Percentiles rank a stretch among this genome's conserved stretches.
These are phyloP conservation scores for Citrus inodora DNA, from an alignment of 345 rosid species.

Conservation along the genomic window DNA sequence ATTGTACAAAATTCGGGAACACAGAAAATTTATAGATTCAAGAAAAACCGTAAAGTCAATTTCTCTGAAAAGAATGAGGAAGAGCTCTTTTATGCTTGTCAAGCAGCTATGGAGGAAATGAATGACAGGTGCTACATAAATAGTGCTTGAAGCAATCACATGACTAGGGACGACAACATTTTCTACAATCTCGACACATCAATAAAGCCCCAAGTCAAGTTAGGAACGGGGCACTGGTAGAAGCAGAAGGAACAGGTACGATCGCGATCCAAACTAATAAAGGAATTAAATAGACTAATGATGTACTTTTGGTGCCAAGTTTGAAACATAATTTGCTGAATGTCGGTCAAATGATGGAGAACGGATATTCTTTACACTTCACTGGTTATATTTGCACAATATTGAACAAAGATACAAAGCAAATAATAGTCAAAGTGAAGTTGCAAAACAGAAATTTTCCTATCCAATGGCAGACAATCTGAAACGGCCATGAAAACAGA, in stretches of 20 bases:
- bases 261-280: neutral
- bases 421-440: neutral
- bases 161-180: neutral
- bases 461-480: too few species aligned
- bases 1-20: neutral
- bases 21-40: neutral
- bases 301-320: neutral
- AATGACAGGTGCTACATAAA: neutral
- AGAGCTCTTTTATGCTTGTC: neutral
- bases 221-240: neutral
- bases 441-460: neutral
- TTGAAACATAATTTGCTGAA: neutral
- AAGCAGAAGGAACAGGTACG: neutral
- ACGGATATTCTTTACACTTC: neutral
- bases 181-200: neutral
- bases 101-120: neutral
- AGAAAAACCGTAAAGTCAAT: neutral
- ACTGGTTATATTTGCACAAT: neutral
- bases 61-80: neutral
- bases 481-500: neutral
- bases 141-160: neutral
- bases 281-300: neutral
- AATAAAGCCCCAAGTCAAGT: neutral
- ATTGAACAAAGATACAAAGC: neutral
- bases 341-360: neutral